Base-by-base conservation (phyloP, 2,329 filamentous ascomycete species). In the Botrytis sinoallii region DNA sequence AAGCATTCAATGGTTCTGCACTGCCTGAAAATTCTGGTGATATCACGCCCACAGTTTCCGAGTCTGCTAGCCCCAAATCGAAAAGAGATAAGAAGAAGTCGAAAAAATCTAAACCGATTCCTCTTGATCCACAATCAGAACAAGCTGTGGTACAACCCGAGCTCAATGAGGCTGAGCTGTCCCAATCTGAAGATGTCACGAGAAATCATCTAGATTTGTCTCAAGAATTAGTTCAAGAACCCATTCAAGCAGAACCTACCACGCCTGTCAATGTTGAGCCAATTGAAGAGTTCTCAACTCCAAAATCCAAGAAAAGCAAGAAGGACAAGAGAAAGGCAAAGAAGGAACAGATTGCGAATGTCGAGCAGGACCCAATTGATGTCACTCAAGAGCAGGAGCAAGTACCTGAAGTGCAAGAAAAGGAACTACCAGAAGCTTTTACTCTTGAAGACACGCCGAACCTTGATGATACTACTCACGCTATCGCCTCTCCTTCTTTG, bases 261-360 rank as follows among this genome's bases (percentile, higher is more conserved):
- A 22, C 70, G n/a, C 55, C 70, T n/a, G 70, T 67, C 44, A 44
- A 55, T 64, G 40, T 46, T n/a, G 32, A 60, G 55, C 29, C 44
- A 20, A 35, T 46, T 65, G 70, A 73, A 25, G 72, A 74, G 55
- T 44, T 44, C 8, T n/a, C n/a, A 20, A 18, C 35, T 8, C 40
- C 74, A 20, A 72, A 72, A 63, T 75, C 74, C n/a, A 76, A 77
- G 52, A 77, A 77, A 61, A 60, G 74, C n/a, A 78, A 77, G 70
- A 77, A 78, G 63, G 76, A 75, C 22, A 75, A 75, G 71, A 74
- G 75, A 64, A 72, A 77, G 42, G 44, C 46, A 29, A 75, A 76
- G 69, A 75, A 75, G 71, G 66, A 42, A 20, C 67, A 72, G 60
- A 52, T 65, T 63, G 73, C 40, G 64, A 61, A 74, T 60, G 12